phyloP scores from a whole-genome alignment of 257 asterid genomes.

The Catharanthus roseus region DNA sequence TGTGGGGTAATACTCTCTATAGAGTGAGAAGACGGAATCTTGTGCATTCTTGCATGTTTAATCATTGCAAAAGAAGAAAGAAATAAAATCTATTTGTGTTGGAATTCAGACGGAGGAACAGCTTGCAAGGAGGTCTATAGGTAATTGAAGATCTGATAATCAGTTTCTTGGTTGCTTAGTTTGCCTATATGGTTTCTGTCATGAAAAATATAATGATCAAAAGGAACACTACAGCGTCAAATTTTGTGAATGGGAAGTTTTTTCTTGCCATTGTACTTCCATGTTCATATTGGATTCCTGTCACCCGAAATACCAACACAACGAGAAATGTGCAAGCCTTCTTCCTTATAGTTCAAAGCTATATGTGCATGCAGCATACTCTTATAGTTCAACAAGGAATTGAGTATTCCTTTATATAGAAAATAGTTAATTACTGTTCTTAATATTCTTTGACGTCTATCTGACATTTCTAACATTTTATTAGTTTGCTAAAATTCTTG shows the following conservation, averaged over 20 bases:
- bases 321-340: no score
- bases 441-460: not conserved
- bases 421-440: not conserved
- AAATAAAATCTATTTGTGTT: not conserved
- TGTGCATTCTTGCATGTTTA: not conserved
- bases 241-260: not conserved
- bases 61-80: not conserved
- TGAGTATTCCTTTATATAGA: not conserved
- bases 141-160: not conserved
- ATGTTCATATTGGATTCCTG: not conserved
- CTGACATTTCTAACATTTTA: constrained; percentile 7
- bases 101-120: not conserved
- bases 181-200: not conserved
- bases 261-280: not conserved
- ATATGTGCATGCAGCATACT: not conserved
- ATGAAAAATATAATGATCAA: no score
- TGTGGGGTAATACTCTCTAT: not conserved
- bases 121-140: not conserved
- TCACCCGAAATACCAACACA: not conserved
- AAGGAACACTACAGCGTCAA: not conserved
- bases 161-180: not conserved
- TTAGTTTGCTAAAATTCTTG: constrained; percentile 10
- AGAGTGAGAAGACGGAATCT: not conserved
- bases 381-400: not conserved
- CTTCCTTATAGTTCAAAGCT: no score